Conservation (phyloP, 129 eudicot genomes). For the Helianthus annuus region DNA sequence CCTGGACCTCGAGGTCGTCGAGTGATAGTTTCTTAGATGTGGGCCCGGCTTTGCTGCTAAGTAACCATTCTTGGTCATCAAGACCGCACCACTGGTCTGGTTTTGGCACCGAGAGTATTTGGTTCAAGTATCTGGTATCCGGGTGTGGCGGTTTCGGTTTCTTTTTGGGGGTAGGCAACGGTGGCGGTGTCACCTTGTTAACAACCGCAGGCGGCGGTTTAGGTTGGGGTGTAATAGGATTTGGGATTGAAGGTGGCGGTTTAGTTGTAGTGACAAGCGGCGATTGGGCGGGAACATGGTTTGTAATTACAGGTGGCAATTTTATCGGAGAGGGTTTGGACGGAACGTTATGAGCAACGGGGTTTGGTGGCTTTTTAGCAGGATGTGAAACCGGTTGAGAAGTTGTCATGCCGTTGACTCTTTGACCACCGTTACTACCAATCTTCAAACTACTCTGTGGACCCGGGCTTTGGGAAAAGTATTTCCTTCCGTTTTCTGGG, state of each 20-base stretch:
- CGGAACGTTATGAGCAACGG: constrained; percentile 9
- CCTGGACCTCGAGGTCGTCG: constrained; percentile 44
- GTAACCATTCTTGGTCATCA: constrained; percentile 77
- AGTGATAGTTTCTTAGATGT: constrained; percentile 22
- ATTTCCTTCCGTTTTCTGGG: constrained; percentile 46
- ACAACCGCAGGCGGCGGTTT: constrained; percentile 34
- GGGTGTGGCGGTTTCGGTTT: constrained; percentile 59
- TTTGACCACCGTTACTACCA: constrained; percentile 15
- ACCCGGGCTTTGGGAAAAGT: constrained; percentile 27
- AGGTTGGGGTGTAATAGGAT: constrained; percentile 20
- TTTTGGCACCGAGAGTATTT: constrained; percentile 50
- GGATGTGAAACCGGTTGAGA: constrained; percentile 29
- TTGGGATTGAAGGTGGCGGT: constrained; percentile 14
- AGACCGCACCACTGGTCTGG: constrained; percentile 44
- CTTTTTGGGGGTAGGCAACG: constrained; percentile 17
- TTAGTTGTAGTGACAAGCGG: constrained; percentile 15
- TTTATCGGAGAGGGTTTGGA: constrained; percentile 34
- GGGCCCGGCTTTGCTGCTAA: constrained; percentile 31
- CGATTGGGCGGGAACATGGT: constrained; percentile 20
- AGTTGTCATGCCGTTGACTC: constrained; percentile 43
- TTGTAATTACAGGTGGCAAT: constrained; percentile 28
- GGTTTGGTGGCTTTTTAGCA: constrained; percentile 29
- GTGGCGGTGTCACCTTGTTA: constrained; percentile 43
- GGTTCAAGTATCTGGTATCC: constrained; percentile 59
- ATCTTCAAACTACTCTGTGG: constrained; percentile 27